phyloP scores from a whole-genome alignment of 129 eudicot genomes.

The Lonicera japonica region DNA sequence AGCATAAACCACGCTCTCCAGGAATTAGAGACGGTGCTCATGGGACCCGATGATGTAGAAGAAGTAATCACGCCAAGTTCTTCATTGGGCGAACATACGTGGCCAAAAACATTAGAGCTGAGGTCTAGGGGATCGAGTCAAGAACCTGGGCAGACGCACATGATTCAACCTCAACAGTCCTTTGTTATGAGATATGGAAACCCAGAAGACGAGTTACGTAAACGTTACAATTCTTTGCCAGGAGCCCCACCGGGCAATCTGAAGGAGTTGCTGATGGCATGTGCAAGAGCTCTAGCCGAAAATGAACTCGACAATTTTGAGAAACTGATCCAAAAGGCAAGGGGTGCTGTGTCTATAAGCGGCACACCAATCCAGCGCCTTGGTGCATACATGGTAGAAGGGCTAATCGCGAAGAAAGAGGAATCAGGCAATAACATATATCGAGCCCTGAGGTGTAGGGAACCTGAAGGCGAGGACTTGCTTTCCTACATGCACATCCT shows the following conservation, averaged over 20 bases:
- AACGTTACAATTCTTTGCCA: constrained; percentile 10
- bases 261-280: constrained; percentile 35
- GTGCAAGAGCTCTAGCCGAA: constrained; percentile 41
- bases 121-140: constrained; percentile 16
- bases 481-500: constrained; percentile 31
- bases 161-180: constrained; percentile 10
- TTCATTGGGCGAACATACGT: constrained; percentile 16
- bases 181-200: constrained; percentile 4
- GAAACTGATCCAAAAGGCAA: constrained; percentile 19
- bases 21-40: constrained; percentile 35
- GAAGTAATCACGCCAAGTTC: constrained; percentile 8
- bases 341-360: constrained; percentile 23
- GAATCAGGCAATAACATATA: constrained; percentile 38
- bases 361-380: constrained; percentile 56
- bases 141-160: constrained; percentile 6
- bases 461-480: constrained; percentile 26
- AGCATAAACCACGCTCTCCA: constrained; percentile 24
- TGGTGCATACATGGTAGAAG: constrained; percentile 49
- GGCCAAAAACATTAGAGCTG: constrained; percentile 13
- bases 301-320: constrained; percentile 28
- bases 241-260: constrained; percentile 29
- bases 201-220: not conserved
- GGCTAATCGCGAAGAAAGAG: constrained; percentile 41
- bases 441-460: constrained; percentile 36
- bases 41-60: constrained; percentile 32